Conservation (phyloP, 176 grass and related monocot genomes). For the Zea mays region DNA sequence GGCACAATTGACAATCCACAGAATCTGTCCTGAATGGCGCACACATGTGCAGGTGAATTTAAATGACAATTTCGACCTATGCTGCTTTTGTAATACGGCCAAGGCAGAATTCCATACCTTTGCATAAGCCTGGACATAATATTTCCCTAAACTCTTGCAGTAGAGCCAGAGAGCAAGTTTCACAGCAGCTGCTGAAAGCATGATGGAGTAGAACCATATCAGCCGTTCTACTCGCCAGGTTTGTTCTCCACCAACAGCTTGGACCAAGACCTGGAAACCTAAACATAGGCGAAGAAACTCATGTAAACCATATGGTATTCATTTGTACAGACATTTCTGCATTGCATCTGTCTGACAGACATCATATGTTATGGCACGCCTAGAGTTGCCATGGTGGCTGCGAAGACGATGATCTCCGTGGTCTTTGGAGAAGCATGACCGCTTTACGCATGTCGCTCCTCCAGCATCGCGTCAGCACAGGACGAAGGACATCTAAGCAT, state of each 20-base stretch:
- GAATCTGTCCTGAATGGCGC: conserved; percentile 57
- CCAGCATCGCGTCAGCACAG: too few relatives aligned
- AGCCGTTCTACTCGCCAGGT: conserved; percentile 55
- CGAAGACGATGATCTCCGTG: conserved; percentile 61
- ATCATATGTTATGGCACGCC: conserved; percentile 40
- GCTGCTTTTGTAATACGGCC: background rate
- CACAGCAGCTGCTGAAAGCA: conserved; percentile 72
- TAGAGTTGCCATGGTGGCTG: conserved; percentile 79
- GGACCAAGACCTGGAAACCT: conserved; percentile 78
- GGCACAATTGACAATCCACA: conserved; percentile 74
- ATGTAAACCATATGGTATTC: too few relatives aligned
- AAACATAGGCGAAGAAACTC: conserved; percentile 1
- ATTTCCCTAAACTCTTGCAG: conserved; percentile 61
- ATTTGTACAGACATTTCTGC: background rate
- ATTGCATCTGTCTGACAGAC: background rate
- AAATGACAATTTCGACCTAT: background rate
- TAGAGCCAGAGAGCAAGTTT: conserved; percentile 85
- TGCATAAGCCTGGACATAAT: conserved; percentile 54
- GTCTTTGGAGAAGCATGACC: too few relatives aligned
- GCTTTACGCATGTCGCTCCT: too few relatives aligned
- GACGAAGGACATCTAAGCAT: too few relatives aligned
- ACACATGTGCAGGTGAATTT: background rate
- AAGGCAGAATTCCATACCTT: conserved; percentile 45
- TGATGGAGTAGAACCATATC: conserved; percentile 81
- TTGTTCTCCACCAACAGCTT: conserved; percentile 57